Evolutionary conservation across 2,329 filamentous ascomycete species (phyloP).

Genomic region (Orbilia oligospora): DNA sequence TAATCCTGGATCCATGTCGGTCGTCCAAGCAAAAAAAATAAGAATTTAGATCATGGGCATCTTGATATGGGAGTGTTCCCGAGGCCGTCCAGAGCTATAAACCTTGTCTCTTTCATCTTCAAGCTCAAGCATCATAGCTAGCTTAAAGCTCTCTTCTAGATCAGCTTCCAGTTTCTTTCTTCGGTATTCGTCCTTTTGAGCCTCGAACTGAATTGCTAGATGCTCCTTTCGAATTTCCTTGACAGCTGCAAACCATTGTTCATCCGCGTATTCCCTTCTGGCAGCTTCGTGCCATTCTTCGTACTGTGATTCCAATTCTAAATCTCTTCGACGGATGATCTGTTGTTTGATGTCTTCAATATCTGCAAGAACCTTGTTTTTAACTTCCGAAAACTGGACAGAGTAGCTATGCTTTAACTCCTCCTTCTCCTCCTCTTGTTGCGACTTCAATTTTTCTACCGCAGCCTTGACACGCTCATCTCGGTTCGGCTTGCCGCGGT

Average conservation of each 20-base stretch:
- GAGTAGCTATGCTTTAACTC: constrained; percentile 46
- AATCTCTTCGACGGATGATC: constrained; percentile 33
- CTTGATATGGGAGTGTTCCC: constrained; percentile 43
- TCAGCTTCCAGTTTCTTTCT: constrained; percentile 55
- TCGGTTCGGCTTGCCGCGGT: constrained; percentile 48
- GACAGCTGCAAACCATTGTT: constrained; percentile 57
- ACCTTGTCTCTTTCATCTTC: constrained; percentile 58
- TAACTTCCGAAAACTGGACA: constrained; percentile 31
- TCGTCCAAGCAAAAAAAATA: constrained; percentile 15
- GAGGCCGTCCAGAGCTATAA: constrained; percentile 54
- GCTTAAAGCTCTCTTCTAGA: constrained; percentile 55
- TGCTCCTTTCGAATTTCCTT: constrained; percentile 58
- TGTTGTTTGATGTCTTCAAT: constrained; percentile 46
- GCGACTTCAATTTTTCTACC: constrained; percentile 38
- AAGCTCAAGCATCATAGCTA: constrained; percentile 58
- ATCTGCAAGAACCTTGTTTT: constrained; percentile 37
- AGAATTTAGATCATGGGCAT: constrained; percentile 45
- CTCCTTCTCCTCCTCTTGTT: constrained; percentile 49
- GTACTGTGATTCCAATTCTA: constrained; percentile 41
- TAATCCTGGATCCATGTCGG: constrained; percentile 55
- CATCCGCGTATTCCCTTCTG: constrained; percentile 53
- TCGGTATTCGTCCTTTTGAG: constrained; percentile 55
- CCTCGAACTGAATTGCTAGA: constrained; percentile 57
- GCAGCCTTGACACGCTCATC: constrained; percentile 53
- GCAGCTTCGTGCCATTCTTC: constrained; percentile 53